A percentile compares a stretch with the other conserved stretches of the same genome.
Evolutionary conservation across 2,329 filamentous ascomycete genomes (phyloP).

Genomic region (Fusarium sambucinum): DNA sequence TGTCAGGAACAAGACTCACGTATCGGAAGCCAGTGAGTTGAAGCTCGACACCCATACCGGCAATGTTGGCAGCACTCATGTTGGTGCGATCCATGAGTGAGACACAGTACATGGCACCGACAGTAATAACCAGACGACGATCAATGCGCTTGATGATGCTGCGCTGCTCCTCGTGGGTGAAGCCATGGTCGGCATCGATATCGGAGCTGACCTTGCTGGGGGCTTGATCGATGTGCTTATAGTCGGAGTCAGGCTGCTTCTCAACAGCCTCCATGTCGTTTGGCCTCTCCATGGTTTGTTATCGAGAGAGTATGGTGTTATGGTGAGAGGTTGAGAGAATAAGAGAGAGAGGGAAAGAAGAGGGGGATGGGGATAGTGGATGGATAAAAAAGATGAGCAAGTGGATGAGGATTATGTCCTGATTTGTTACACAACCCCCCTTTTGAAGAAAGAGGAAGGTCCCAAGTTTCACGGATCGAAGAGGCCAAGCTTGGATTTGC

Average conservation of each 20-base stretch:
- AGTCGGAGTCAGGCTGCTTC: constrained; percentile 47
- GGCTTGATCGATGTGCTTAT: constrained; percentile 43
- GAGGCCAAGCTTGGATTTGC: constrained; percentile 28
- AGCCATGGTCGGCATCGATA: constrained; percentile 56
- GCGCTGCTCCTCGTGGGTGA: constrained; percentile 72
- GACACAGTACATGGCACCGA: constrained; percentile 78
- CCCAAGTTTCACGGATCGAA: constrained; percentile 16
- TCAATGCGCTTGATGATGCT: constrained; percentile 78
- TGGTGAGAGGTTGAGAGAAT: background rate
- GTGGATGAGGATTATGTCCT: constrained; percentile 10
- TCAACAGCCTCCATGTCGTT: constrained; percentile 37
- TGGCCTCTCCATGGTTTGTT: constrained; percentile 43
- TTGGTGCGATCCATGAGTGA: constrained; percentile 85
- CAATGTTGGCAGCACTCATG: constrained; percentile 77
- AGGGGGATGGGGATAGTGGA: constrained; percentile 1
- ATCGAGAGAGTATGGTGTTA: background rate
- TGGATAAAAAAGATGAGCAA: constrained; percentile 14
- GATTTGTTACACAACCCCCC: constrained; percentile 11
- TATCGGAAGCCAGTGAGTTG: constrained; percentile 60
- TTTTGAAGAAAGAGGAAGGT: constrained; percentile 20
- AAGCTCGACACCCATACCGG: constrained; percentile 68
- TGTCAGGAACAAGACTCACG: constrained; percentile 47
- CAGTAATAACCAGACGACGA: constrained; percentile 69
- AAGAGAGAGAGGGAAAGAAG: background rate
- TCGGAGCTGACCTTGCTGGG: constrained; percentile 45